Base-by-base conservation (phyloP, 208 protist species). In the Porcisia hertigi region DNA sequence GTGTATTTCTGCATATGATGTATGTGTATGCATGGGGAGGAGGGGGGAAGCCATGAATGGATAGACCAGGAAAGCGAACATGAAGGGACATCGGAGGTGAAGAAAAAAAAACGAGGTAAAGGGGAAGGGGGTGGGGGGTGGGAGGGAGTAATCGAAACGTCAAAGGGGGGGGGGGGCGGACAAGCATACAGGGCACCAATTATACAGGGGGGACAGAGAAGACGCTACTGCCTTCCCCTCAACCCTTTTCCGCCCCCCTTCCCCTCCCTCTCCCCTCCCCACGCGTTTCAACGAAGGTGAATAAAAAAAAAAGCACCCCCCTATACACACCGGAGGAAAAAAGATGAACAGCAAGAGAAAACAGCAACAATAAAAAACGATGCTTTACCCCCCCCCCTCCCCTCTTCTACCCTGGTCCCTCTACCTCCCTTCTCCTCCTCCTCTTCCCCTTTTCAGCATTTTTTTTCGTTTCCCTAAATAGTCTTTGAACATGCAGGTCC, bases 321-420 rank as follows among this genome's bases (percentile, higher is more conserved):
- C 73, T 49, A 81, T 66, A 66, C 57, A 63, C 41, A 49, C 49
- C 14, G 30, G 39, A 79, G 30, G 76, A 67, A 14, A 66, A 23
- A 18, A 41, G 39, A 45, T 12, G 36, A 25, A 1, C 4, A 11
- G 60, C 18, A 18, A n/a, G 36, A 49, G 62, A 5, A 16, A 49
- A 66, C 18, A 65, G 1, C 14, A 7, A 74, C 3, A 41, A 18
- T 52, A 52, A 34, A 5, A 62, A 64, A 23, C 34, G 34, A 64
- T 18, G 59, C 59, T 60, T 60, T 25, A 16, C 57, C 3, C n/a
- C 16, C 25, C 34, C 34, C 3, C 25, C 16, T n/a, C 59, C 57
- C 4, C 25, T n/a, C n/a, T n/a, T n/a, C n/a, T n/a, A n/a, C n/a
- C n/a, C n/a, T n/a, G n/a, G n/a, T n/a, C n/a, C n/a, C n/a, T n/a